Percentiles rank a stretch among this genome's conserved stretches.
Conservation (phyloP, 2,329 filamentous ascomycete genomes). For the Pseudodiploospora longispora region DNA sequence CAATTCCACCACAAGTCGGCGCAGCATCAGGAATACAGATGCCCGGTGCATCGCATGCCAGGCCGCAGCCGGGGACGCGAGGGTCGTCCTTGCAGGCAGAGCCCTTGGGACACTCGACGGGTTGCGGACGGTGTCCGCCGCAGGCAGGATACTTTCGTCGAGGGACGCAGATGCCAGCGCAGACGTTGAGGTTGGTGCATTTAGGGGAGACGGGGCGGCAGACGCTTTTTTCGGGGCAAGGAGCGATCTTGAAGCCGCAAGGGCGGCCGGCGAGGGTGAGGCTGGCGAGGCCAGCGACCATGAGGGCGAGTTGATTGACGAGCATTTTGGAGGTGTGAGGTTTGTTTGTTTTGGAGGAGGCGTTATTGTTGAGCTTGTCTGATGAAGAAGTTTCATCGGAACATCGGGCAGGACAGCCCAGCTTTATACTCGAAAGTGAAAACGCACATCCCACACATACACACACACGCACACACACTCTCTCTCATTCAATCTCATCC, state of each 20-base stretch:
- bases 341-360: too few species aligned
- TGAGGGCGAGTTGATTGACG: too few species aligned
- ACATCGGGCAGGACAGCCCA: too few species aligned
- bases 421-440: too few species aligned
- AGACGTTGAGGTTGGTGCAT: slow-evolving; percentile 20
- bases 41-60: slow-evolving; percentile 26
- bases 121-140: slow-evolving; percentile 20
- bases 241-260: slow-evolving; percentile 22
- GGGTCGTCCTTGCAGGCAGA: slow-evolving; percentile 26
- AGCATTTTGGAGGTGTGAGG: too few species aligned
- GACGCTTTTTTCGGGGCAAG: slow-evolving; percentile 16
- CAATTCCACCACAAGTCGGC: slow-evolving; percentile 18
- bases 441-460: too few species aligned
- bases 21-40: slow-evolving; percentile 22
- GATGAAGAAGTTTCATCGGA: too few species aligned
- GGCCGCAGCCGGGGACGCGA: slow-evolving; percentile 21
- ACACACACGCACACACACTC: too few species aligned
- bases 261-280: slow-evolving; percentile 13
- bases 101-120: slow-evolving; percentile 17
- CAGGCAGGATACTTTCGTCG: slow-evolving; percentile 24
- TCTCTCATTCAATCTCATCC: too few species aligned
- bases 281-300: slow-evolving; percentile 3
- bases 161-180: slow-evolving; percentile 20
- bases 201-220: slow-evolving; percentile 15
- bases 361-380: too few species aligned